phyloP scores from a whole-genome alignment of 2,329 filamentous ascomycete genomes.

The Xylaria sp. region DNA sequence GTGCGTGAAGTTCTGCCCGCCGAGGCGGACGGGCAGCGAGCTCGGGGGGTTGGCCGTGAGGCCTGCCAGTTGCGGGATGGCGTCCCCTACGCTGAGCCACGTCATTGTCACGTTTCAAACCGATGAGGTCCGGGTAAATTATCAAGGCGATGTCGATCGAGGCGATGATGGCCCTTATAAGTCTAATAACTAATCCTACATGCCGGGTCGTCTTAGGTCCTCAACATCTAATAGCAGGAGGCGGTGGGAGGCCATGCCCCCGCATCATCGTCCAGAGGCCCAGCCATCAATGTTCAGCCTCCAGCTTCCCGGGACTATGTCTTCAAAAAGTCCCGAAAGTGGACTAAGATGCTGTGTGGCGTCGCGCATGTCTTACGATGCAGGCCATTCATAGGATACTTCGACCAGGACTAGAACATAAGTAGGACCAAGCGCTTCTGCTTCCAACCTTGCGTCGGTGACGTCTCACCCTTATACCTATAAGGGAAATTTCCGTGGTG shows the following conservation, averaged over 20 bases:
- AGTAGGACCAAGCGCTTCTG: background rate
- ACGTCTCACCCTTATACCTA: background rate
- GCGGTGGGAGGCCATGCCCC: no score
- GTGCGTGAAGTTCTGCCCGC: conserved; percentile 37
- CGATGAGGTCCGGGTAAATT: background rate
- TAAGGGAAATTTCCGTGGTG: background rate
- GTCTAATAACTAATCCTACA: background rate
- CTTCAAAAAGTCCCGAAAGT: background rate
- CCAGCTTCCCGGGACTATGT: conserved; percentile 5
- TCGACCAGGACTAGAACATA: conserved; percentile 6
- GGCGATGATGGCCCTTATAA: background rate
- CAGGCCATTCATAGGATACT: conserved; percentile 7
- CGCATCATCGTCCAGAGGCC: no score
- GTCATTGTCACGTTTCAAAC: conserved; percentile 8
- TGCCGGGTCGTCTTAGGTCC: background rate
- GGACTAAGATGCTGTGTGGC: conserved; percentile 2
- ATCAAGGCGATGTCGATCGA: background rate
- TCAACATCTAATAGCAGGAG: background rate
- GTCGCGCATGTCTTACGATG: conserved; percentile 13
- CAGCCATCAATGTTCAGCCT: background rate
- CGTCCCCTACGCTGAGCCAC: conserved; percentile 15
- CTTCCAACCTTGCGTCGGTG: background rate
- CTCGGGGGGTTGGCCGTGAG: conserved; percentile 20
- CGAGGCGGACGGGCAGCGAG: conserved; percentile 18
- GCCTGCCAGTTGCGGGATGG: conserved; percentile 32